Base-by-base conservation (phyloP, 129 eudicot species). In the Saposhnikovia divaricata region DNA sequence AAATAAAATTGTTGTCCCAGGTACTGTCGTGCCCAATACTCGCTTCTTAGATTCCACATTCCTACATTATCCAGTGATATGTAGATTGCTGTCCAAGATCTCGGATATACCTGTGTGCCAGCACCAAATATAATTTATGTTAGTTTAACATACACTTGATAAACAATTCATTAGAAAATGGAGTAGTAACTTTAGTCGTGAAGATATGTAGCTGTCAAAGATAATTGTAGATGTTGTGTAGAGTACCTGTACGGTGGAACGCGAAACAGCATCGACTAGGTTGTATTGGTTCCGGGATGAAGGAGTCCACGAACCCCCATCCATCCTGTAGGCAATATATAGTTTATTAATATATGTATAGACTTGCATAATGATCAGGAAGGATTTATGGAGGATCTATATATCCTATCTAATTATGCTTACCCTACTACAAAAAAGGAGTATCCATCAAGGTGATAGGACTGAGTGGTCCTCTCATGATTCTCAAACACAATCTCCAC, bases 1-100 rank as follows among this genome's bases (percentile, higher is more conserved):
- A 94, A 80, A 68, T 94, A 94, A 16, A 91, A 86, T 40, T 94
- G 97, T 57, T 91, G 92, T 3, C 98, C 98, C 9, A 94, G 92
- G 84, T 91, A 94, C 40, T 83, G 96, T 68, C 97, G 80, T 34
- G 93, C 97, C 97, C 93, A 91, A 71, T 71, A 85, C 89, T 94
- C 89, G 8, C 82, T 84, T 71, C 98, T 89, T 25, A 94, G 42
- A 80, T 94, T 94, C 98, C 98, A 94, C 98, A 94, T 91, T 68
- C 98, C 98, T 1, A 86, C 92, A 70, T 94, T 94, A 82, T 94
- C 98, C 6, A 94, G 90, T 8, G 91, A 80, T 23, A 90, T 25
- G 70, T 90, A 90, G 18, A 94, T 78, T 14, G 96, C 93, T 0
- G 96, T 88, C 98, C 98, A 93, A 9, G 97, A 88, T 53, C 25